Base-by-base conservation (phyloP, 805 yeast species). In the Monosporozyma servazzii region DNA sequence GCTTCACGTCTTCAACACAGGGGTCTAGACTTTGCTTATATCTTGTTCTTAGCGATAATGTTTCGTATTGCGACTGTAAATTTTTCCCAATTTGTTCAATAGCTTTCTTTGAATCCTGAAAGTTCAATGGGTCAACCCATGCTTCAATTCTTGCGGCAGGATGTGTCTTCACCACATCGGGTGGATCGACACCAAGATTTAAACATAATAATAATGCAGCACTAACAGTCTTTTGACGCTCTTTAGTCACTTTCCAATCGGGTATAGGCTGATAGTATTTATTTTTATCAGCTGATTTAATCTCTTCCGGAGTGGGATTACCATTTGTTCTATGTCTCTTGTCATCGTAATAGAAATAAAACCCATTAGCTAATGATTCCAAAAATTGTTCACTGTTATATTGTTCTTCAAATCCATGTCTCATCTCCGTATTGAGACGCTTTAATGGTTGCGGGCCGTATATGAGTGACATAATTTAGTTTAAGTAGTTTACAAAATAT, bases 171-270 rank as follows among this genome's bases (percentile, higher is more conserved):
- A 87, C 81, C 27, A 90, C 81, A 68, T 93, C 99, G 0, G 99
- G 99, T 2, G 99, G 99, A 58, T 91, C 98, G 1, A 93, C 96
- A 8, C 98, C 97, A 25, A 91, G 69, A 63, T 93, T 93, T 39
- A 93, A 72, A 67, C 99, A 93, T 47, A 93, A 71, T 48, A 93
- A 89, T 8, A 93, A 72, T 15, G 96, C 97, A 0, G 97, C 99
- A 50, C 87, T 83, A 11, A 90, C 88, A 1, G 99, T 93, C 64
- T 90, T 86, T 62, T 86, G 96, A 44, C 96, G 79, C 58, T 89
- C 96, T 54, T 84, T 81, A 76, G 88, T 86, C 30, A 83, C 78
- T 57, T 95, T 86, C 99, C 99, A 93, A 63, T 91, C 97, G 2
- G 80, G 69, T 2, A 86, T 83, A 3, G 88, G 84, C 63, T 84